A percentile compares a stretch with the other conserved stretches of the same genome.
These are phyloP conservation scores for Porcisia hertigi DNA, from an alignment of 208 protist genomes.

Conservation along the genomic window DNA sequence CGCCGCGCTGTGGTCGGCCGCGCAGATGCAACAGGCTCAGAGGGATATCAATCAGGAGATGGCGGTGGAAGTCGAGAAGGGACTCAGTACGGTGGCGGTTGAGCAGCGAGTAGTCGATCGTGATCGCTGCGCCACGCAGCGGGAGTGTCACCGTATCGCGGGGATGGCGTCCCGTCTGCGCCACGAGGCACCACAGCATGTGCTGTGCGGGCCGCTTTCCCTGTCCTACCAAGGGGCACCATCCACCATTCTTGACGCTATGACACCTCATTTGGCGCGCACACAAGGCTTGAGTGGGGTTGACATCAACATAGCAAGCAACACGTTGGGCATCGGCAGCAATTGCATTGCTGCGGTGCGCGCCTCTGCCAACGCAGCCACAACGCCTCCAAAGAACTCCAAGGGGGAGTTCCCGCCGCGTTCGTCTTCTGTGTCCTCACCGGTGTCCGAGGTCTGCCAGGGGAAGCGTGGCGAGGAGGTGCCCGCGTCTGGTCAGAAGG, in stretches of 20 bases:
- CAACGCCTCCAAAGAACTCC: not conserved
- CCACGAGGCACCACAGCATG: conserved; percentile 14
- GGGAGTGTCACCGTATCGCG: conserved; percentile 15
- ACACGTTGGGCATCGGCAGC: not conserved
- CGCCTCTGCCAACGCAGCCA: conserved; percentile 10
- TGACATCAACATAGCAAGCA: conserved; percentile 3
- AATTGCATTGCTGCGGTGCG: conserved; percentile 21
- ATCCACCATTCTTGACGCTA: not conserved
- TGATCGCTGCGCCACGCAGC: conserved; percentile 15
- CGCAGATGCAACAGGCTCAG: conserved; percentile 16
- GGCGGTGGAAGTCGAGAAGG: conserved; percentile 17
- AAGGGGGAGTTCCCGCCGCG: not conserved
- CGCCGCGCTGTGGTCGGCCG: conserved; percentile 15
- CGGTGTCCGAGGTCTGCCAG: not conserved
- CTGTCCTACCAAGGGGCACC: not conserved
- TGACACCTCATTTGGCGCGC: conserved; percentile 1
- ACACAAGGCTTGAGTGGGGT: not conserved
- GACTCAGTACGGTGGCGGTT: conserved; percentile 5
- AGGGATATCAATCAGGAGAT: conserved; percentile 14
- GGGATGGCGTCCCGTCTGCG: conserved; percentile 6
- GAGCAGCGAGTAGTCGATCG: conserved; percentile 20
- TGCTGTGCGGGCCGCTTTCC: conserved; percentile 6
- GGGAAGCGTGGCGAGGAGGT: not conserved
- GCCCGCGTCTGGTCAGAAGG: not conserved
- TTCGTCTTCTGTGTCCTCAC: not conserved